Base-by-base conservation (phyloP, 768 basidiomycete species). In the Piloderma croceum region DNA sequence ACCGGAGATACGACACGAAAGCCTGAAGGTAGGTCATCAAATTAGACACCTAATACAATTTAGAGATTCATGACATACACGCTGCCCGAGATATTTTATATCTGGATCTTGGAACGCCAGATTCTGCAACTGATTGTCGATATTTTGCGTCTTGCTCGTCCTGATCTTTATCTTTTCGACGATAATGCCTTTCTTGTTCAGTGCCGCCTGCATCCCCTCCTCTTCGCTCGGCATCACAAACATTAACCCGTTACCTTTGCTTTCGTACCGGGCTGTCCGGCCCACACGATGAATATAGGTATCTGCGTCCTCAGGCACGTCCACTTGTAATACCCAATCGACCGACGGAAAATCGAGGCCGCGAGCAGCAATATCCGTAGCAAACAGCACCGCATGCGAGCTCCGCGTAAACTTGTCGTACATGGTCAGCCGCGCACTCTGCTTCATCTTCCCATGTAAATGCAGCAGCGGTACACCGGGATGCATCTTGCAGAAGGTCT, bases 231-330 rank as follows among this genome's bases (percentile, higher is more conserved):
- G 94, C 51, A 84, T 59, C 12, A 98, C 62, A 41, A 99, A 69
- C 49, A 96, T 60, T 24, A 98, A 61, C 0, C 79, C 84, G 55
- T 90, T 89, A 0, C 96, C 96, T 23, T 83, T 80, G 46, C 84
- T 84, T 56, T 93, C 83, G 54, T 98, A 97, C 36, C 94, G 70
- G 33, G 94, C 94, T 12, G 94, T 99, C 34, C 94, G 74, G 1
- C 94, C 94, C 2, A 99, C 93, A 22, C 94, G 81, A 59, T 99
- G 94, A 29, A 99, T 90, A 59, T 99, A 97, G 9, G 92, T 99
- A 35, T 96, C 92, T 5, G 85, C 90, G 54, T 99, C 94, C 63
- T 99, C 94, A 1, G 94, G 94, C 3, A 89, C 90, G 60, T 99
- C 94, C 10, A 92, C 67, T 58, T 99, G 94, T 21, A 99, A 57